Evolutionary conservation across 176 grass and related monocot genomes (phyloP).

Genomic region (Musa acuminata): DNA sequence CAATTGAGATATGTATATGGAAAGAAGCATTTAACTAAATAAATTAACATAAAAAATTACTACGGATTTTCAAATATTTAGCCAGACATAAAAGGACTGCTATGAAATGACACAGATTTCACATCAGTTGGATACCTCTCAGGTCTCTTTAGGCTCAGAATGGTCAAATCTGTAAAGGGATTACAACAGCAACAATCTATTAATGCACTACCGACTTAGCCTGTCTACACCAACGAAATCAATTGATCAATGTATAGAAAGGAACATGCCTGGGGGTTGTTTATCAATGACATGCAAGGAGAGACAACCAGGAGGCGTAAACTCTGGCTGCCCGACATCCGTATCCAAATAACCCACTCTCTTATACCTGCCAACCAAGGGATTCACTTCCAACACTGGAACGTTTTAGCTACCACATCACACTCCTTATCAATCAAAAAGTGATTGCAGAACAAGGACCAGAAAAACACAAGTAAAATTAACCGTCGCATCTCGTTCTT

Average conservation of each 20-base stretch:
- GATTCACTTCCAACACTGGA: too few relatives aligned
- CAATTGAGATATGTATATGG: background rate
- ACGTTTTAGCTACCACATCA: too few relatives aligned
- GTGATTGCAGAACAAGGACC: too few relatives aligned
- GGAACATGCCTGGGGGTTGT: constrained; percentile 31
- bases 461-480: too few relatives aligned
- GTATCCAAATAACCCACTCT: constrained; percentile 63
- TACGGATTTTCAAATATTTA: too few relatives aligned
- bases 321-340: constrained; percentile 78
- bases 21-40: background rate
- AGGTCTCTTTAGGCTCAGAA: constrained; percentile 50
- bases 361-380: constrained; percentile 35
- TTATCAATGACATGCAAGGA: constrained; percentile 66
- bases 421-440: background rate
- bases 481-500: too few relatives aligned
- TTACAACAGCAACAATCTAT: too few relatives aligned
- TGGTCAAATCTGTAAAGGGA: constrained; percentile 12
- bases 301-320: constrained; percentile 54
- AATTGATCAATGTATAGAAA: background rate
- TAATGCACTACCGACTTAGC: too few relatives aligned
- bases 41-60: constrained; percentile 2
- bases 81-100: too few relatives aligned
- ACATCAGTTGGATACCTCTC: constrained; percentile 29
- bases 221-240: too few relatives aligned
- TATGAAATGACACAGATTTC: background rate